These are phyloP conservation scores for Huntiella bhutanensis DNA, from an alignment of 2,329 filamentous ascomycete genomes.

Conservation along the genomic window DNA sequence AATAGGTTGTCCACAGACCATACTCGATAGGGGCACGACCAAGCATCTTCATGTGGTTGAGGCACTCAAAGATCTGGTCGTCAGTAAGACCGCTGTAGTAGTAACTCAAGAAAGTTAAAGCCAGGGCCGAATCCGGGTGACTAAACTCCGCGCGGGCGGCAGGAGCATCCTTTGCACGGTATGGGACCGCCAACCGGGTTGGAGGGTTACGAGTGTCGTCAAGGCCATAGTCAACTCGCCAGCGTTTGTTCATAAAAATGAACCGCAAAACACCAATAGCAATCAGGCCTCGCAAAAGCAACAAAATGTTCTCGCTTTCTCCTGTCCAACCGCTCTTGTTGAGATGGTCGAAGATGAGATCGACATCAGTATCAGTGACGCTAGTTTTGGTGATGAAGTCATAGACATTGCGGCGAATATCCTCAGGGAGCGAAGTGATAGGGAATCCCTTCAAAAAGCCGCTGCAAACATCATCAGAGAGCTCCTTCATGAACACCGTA, in stretches of 20 bases:
- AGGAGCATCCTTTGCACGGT: constrained; percentile 38
- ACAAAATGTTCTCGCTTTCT: constrained; percentile 18
- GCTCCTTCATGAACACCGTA: neutral
- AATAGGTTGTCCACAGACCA: constrained; percentile 24
- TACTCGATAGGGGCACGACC: constrained; percentile 36
- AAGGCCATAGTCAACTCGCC: constrained; percentile 45
- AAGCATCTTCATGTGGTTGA: constrained; percentile 28
- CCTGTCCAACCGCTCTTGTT: constrained; percentile 18
- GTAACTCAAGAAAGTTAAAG: constrained; percentile 35
- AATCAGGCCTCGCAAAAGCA: constrained; percentile 37
- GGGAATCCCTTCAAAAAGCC: constrained; percentile 25
- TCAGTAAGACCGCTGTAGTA: constrained; percentile 37
- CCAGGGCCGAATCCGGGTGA: constrained; percentile 38
- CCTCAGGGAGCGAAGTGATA: constrained; percentile 19
- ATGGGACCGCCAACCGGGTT: constrained; percentile 37
- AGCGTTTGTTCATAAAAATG: constrained; percentile 36
- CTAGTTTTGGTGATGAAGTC: constrained; percentile 26
- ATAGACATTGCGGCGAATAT: constrained; percentile 18
- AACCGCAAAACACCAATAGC: constrained; percentile 35
- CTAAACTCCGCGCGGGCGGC: constrained; percentile 39
- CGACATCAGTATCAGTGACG: constrained; percentile 15
- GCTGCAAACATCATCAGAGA: constrained; percentile 25
- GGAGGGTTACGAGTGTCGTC: constrained; percentile 22
- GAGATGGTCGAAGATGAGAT: constrained; percentile 19
- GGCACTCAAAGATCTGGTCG: constrained; percentile 27